phyloP scores from a whole-genome alignment of 169 alveolate species.

The Cryptosporidium sp. region DNA sequence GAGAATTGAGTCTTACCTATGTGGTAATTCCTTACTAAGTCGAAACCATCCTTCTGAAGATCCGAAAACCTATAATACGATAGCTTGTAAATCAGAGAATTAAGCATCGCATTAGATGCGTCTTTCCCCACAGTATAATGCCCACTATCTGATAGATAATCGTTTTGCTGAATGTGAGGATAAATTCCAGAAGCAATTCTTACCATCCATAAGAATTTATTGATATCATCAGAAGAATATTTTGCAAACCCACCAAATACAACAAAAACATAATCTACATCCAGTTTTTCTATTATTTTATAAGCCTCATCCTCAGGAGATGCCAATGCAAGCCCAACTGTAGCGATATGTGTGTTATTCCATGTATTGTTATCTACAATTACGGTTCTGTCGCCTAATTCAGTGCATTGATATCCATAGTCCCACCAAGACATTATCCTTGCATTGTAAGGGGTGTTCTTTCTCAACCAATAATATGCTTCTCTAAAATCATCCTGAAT shows the following conservation, averaged over 20 bases:
- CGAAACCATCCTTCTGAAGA: constrained; percentile 91
- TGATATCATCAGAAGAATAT: constrained; percentile 97
- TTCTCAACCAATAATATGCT: constrained; percentile 97
- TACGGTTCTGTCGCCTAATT: constrained; percentile 96
- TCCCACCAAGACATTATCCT: constrained; percentile 99
- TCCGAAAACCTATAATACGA: constrained; percentile 93
- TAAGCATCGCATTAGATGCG: constrained; percentile 91
- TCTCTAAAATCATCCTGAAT: constrained; percentile 98
- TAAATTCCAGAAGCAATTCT: constrained; percentile 96
- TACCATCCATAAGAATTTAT: constrained; percentile 97
- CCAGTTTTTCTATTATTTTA: constrained; percentile 90
- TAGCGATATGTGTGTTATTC: constrained; percentile 97
- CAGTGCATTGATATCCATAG: constrained; percentile 98
- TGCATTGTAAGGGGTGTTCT: constrained; percentile 94
- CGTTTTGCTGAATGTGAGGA: constrained; percentile 91
- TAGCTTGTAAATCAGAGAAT: constrained; percentile 93
- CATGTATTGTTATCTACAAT: constrained; percentile 98
- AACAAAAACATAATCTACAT: constrained; percentile 94
- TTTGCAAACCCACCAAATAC: constrained; percentile 96
- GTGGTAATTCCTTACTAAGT: constrained; percentile 86
- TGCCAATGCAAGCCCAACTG: constrained; percentile 94
- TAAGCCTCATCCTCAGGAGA: constrained; percentile 95
- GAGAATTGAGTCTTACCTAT: constrained; percentile 85
- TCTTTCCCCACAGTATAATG: constrained; percentile 91
- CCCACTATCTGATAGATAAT: constrained; percentile 79